Percentiles rank a stretch among this genome's conserved stretches.
Evolutionary conservation across 83 land plant genomes (phyloP).

Genomic region (Diphasiastrum complanatum): DNA sequence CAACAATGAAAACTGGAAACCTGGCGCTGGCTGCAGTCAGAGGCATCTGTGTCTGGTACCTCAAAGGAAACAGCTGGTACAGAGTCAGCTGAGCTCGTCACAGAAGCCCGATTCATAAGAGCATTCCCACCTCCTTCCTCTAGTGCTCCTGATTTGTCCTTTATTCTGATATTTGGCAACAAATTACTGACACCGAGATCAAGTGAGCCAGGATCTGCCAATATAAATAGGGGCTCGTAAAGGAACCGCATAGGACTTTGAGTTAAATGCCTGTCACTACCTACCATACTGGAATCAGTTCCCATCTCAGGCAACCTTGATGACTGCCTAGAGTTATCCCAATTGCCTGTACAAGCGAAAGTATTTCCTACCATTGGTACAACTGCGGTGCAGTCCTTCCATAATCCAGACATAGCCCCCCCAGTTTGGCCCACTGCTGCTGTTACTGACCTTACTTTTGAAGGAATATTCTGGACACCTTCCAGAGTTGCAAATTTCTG

Average conservation of each 20-base stretch:
- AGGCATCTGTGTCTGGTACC: conserved; percentile 40
- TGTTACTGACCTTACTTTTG: conserved; percentile 17
- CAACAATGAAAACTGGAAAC: conserved; percentile 78
- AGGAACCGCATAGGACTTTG: conserved; percentile 50
- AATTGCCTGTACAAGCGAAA: conserved; percentile 21
- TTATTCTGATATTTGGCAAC: conserved; percentile 18
- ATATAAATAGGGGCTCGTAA: conserved; percentile 91
- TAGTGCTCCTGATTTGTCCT: conserved; percentile 13
- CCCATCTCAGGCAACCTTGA: conserved; percentile 35
- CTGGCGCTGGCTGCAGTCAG: conserved; percentile 35
- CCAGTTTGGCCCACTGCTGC: conserved; percentile 36
- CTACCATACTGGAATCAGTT: conserved; percentile 37
- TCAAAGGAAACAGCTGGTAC: conserved; percentile 41
- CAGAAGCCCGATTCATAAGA: conserved; percentile 33
- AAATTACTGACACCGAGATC: conserved; percentile 40
- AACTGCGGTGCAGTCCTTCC: conserved; percentile 70
- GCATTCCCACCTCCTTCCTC: conserved; percentile 27
- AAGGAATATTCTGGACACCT: conserved; percentile 1
- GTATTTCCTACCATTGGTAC: conserved; percentile 41
- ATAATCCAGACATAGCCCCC: conserved; percentile 52
- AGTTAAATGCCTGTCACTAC: conserved; percentile 15
- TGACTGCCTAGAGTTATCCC: conserved; percentile 71
- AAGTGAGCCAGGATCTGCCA: conserved; percentile 70
- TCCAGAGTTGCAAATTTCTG: conserved; percentile 27
- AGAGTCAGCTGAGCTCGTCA: conserved; percentile 32